Evolutionary conservation across 768 basidiomycete species (phyloP).

Genomic region (Pleurotus cornucopiae): DNA sequence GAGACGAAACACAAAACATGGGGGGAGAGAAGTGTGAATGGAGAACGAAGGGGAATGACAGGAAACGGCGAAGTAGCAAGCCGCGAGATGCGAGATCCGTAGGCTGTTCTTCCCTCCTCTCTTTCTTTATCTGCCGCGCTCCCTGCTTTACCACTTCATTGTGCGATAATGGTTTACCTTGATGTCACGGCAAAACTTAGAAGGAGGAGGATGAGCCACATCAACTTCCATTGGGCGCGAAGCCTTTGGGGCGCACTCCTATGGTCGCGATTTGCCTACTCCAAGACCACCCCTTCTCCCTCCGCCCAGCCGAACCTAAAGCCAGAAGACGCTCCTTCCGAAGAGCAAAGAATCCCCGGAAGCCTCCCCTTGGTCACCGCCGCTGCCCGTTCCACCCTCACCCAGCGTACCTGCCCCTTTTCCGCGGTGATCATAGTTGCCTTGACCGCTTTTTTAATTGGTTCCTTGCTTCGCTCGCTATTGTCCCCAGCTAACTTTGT

Average conservation of each 20-base stretch:
- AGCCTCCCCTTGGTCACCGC: slow-evolving; percentile 21
- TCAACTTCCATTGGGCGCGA: slow-evolving; percentile 6
- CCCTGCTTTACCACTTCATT: too few species aligned
- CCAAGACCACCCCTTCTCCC: slow-evolving; percentile 16
- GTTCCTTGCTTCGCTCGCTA: slow-evolving; percentile 84
- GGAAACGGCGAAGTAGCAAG: too few species aligned
- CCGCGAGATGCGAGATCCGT: too few species aligned
- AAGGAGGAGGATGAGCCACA: slow-evolving; percentile 15
- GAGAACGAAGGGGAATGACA: too few species aligned
- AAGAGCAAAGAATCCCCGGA: slow-evolving; percentile 28
- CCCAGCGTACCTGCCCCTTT: slow-evolving; percentile 30
- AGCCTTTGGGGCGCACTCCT: slow-evolving; percentile 21
- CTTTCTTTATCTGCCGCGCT: too few species aligned
- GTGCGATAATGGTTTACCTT: too few species aligned
- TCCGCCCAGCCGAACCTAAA: background rate
- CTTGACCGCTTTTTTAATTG: slow-evolving; percentile 86
- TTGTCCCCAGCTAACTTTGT: slow-evolving; percentile 90
- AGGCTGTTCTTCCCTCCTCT: too few species aligned
- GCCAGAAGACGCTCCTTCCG: background rate
- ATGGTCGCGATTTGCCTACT: slow-evolving; percentile 43
- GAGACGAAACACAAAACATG: too few species aligned
- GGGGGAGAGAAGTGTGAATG: too few species aligned
- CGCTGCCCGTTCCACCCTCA: slow-evolving; percentile 8
- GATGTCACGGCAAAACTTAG: background rate
- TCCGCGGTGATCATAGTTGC: slow-evolving; percentile 71